phyloP scores from a whole-genome alignment of 352 stramenopile genomes.

The Globisporangium cederbergense region DNA sequence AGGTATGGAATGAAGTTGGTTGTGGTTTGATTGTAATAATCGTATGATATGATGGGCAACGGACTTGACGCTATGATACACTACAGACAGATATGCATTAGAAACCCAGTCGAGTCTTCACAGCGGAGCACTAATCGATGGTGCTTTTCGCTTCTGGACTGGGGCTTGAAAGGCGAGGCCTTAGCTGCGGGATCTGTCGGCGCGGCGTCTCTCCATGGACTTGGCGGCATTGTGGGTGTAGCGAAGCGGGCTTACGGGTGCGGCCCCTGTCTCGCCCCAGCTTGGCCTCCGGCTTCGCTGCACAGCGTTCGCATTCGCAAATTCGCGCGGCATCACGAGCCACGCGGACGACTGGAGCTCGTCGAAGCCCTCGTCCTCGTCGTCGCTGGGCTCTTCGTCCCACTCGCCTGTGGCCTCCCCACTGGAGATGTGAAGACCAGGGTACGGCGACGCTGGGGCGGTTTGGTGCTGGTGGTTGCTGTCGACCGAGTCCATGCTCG shows the following conservation, averaged over 20 bases:
- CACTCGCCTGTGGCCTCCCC: neutral
- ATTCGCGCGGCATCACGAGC: conserved; percentile 45
- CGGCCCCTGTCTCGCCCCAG: neutral
- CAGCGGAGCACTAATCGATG: neutral
- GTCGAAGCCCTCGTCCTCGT: conserved; percentile 35
- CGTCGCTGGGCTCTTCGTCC: conserved; percentile 16
- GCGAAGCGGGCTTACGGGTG: neutral
- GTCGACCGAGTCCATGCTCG: conserved; percentile 33
- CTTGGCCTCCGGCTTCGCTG: conserved; percentile 1
- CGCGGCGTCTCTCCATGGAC: conserved; percentile 10
- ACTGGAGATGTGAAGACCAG: neutral
- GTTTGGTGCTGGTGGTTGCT: conserved; percentile 6
- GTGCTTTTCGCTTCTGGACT: neutral
- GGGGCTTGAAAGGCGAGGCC: neutral
- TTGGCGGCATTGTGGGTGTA: conserved; percentile 2
- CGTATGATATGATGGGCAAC: neutral
- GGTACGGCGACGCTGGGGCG: conserved; percentile 6
- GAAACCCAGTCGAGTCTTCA: neutral
- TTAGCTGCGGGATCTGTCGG: neutral
- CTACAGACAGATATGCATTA: neutral
- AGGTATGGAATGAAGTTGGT: neutral
- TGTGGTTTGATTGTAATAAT: neutral
- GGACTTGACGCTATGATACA: neutral
- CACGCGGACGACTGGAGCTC: conserved; percentile 31
- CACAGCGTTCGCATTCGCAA: conserved; percentile 7